Conservation (phyloP, 805 yeast species). For the Wickerhamiella musiphila region DNA sequence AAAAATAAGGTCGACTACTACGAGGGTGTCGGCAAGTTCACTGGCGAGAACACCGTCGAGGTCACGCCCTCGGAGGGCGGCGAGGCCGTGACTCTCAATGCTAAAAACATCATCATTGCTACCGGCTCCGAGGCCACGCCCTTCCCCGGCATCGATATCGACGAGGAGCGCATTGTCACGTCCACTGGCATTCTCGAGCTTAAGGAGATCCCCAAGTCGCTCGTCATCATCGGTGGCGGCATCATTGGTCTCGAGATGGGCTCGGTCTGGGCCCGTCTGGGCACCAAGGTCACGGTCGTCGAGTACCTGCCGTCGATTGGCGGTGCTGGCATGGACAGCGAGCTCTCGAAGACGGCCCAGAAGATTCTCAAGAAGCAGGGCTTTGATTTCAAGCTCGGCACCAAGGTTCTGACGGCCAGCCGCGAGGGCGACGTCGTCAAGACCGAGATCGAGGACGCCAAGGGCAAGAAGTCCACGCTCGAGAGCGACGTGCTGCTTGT, state of each 20-base stretch:
- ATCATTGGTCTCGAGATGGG: constrained; percentile 99
- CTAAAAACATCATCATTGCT: constrained; percentile 84
- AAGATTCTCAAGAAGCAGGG: constrained; percentile 91
- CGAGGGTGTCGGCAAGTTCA: constrained; percentile 83
- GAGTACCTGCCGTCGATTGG: constrained; percentile 87
- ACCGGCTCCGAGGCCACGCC: constrained; percentile 98
- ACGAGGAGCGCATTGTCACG: constrained; percentile 91
- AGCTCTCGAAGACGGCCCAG: constrained; percentile 79
- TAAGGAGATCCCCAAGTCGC: constrained; percentile 77
- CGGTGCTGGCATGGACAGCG: constrained; percentile 98
- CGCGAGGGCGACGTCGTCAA: constrained; percentile 80
- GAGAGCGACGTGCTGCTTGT: constrained; percentile 90
- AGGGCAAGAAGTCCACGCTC: constrained; percentile 65
- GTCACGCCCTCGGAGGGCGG: constrained; percentile 79
- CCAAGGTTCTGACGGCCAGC: constrained; percentile 76
- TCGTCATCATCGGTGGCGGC: constrained; percentile 97
- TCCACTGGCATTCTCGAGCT: constrained; percentile 84
- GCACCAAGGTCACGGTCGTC: constrained; percentile 84
- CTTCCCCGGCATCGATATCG: constrained; percentile 93
- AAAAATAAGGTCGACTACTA: constrained; percentile 87
- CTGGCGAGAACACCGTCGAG: constrained; percentile 57
- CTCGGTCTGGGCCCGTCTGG: constrained; percentile 89
- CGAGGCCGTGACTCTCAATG: constrained; percentile 53
- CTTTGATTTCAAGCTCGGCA: constrained; percentile 74
- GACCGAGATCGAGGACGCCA: constrained; percentile 76